Base-by-base conservation (phyloP, 2,329 filamentous ascomycete genomes). In the Alternaria panax region DNA sequence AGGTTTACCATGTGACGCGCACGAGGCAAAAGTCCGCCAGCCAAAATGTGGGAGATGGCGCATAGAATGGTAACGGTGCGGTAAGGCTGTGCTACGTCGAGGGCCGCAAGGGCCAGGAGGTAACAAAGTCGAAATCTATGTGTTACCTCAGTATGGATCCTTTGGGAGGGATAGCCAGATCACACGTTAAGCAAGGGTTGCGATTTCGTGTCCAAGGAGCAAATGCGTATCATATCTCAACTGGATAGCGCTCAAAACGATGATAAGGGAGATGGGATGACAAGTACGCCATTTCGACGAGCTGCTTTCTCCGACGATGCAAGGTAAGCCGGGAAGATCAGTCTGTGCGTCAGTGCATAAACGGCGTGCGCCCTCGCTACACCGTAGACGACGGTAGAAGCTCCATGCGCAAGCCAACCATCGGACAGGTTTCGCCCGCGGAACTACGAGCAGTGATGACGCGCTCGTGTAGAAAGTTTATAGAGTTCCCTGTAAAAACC, bases 371-470 rank as follows among this genome's bases (percentile, higher is more conserved):
- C 28, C 27, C 24, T 50, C 11, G 59, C 43, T 45, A 28, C 45
- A 51, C 48, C 38, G 53, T 57, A 57, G 48, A 63, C 54, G 48
- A 12, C 14, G 38, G 53, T 56, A 51, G 57, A 54, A 60, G 43
- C 32, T 48, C 32, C 46, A 51, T 52, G 34, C 51, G 51, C 18
- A 55, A 45, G 14, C 27, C 28, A 46, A 30, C n/a, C 24, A 32
- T 20, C 32, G 51, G 28, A 22, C 22, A 14, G 18, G 22, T 45
- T 25, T 32, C 18, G 25, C 41, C 45, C 22, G 30, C 45, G 16
- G 14, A n/a, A 25, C 28, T n/a, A 20, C 14, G 8, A 48, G 24
- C 20, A 48, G 6, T 32, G 16, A 6, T 48, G 30, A 25, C 45
- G 30, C n/a, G 28, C 20, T 32, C 9, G 20, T 34, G 20, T 48